A percentile compares a stretch with the other conserved stretches of the same genome.
Evolutionary conservation across 2,329 filamentous ascomycete species (phyloP).

Genomic region (Nemania sp.): DNA sequence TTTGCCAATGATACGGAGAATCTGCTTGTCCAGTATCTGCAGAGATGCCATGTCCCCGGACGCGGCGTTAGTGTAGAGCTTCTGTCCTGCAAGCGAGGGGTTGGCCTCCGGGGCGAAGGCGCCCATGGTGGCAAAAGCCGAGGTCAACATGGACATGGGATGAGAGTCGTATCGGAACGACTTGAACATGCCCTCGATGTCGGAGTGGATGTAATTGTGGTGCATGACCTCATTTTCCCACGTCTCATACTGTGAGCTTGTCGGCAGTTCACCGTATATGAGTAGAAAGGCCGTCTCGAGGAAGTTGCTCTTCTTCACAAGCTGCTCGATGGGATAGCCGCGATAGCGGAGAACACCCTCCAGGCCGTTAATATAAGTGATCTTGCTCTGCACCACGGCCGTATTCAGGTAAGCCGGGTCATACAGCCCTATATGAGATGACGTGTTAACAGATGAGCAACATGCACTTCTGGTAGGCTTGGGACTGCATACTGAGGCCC

Average conservation of each 20-base stretch:
- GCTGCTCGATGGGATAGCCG: constrained; percentile 56
- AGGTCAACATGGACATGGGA: constrained; percentile 57
- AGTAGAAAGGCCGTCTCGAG: constrained; percentile 56
- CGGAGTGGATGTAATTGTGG: constrained; percentile 55
- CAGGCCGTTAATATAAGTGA: constrained; percentile 58
- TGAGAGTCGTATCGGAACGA: constrained; percentile 57
- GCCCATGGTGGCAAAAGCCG: constrained; percentile 54
- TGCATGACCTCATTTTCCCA: constrained; percentile 57
- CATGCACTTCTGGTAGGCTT: neutral
- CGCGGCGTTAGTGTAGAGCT: constrained; percentile 54
- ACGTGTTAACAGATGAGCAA: neutral
- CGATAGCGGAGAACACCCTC: constrained; percentile 57
- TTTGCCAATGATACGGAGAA: constrained; percentile 57
- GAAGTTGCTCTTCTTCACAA: constrained; percentile 54
- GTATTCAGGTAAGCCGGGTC: constrained; percentile 61
- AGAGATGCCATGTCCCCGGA: constrained; percentile 47
- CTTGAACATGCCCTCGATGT: constrained; percentile 56
- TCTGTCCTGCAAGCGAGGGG: constrained; percentile 54
- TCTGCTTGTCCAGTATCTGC: constrained; percentile 54
- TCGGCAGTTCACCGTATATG: constrained; percentile 56
- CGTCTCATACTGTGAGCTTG: constrained; percentile 43
- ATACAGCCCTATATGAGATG: constrained; percentile 43
- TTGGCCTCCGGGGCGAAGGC: constrained; percentile 56
- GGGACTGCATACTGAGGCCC: constrained; percentile 44
- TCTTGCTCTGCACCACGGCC: constrained; percentile 53